Evolutionary conservation across 768 basidiomycete genomes (phyloP).

Genomic region (Dendrothele bispora): DNA sequence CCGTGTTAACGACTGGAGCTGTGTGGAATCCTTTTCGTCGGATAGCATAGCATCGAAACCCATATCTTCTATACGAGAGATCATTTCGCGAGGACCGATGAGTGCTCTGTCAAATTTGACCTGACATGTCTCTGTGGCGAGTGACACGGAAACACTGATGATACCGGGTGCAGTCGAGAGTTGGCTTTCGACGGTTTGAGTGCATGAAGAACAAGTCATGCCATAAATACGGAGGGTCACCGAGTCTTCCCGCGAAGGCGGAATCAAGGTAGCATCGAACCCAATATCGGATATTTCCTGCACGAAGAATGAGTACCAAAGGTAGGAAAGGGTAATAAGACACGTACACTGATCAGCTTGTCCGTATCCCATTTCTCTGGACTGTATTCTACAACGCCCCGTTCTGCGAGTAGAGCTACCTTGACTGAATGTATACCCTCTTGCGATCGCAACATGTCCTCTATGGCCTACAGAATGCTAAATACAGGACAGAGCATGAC

Average conservation of each 20-base stretch:
- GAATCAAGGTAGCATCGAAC: constrained; percentile 83
- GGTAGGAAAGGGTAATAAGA: background rate
- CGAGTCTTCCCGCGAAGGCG: constrained; percentile 59
- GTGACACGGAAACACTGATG: constrained; percentile 66
- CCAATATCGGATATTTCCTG: constrained; percentile 94
- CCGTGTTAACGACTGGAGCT: constrained; percentile 81
- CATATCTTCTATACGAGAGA: constrained; percentile 83
- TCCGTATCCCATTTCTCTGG: constrained; percentile 75
- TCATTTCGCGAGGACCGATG: constrained; percentile 82
- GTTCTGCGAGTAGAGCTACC: constrained; percentile 96
- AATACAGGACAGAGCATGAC: background rate
- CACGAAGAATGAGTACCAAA: constrained; percentile 6
- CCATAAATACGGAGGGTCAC: constrained; percentile 83
- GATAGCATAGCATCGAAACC: constrained; percentile 89
- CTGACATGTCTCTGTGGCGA: constrained; percentile 74
- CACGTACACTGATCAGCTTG: constrained; percentile 69
- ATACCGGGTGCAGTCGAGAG: constrained; percentile 75
- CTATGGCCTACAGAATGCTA: constrained; percentile 60
- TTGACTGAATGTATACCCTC: constrained; percentile 89
- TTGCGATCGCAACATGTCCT: constrained; percentile 78
- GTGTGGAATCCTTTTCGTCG: constrained; percentile 78
- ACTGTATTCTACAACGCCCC: constrained; percentile 90
- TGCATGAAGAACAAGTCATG: constrained; percentile 89
- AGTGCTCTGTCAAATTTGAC: constrained; percentile 73
- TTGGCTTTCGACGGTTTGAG: constrained; percentile 70